These are phyloP conservation scores for Xylaria sp. DNA, from an alignment of 2,329 filamentous ascomycete genomes.

Conservation along the genomic window DNA sequence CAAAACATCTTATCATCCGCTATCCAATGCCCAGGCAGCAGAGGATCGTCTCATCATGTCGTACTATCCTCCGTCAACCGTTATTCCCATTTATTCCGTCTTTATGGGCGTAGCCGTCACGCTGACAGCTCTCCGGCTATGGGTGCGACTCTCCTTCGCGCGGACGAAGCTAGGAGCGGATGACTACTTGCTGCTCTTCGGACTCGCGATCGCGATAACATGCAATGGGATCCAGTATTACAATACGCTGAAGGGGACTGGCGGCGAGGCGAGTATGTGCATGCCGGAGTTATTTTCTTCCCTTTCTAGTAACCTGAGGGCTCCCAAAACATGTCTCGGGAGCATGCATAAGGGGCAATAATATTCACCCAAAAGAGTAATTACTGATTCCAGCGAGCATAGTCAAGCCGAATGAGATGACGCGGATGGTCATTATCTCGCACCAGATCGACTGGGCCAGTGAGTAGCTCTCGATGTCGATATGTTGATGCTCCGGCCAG, in stretches of 20 bases:
- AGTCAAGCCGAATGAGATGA: conserved; percentile 22
- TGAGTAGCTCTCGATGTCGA: neutral
- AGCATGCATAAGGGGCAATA: no score
- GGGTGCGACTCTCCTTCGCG: conserved; percentile 32
- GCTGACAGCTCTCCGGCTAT: conserved; percentile 32
- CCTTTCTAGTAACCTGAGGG: no score
- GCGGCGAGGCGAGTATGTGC: conserved; percentile 36
- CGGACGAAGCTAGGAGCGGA: conserved; percentile 26
- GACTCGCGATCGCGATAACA: conserved; percentile 26
- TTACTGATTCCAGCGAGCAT: no score
- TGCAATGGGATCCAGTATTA: conserved; percentile 37
- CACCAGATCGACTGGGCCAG: conserved; percentile 36
- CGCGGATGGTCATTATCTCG: conserved; percentile 27
- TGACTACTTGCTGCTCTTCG: conserved; percentile 30
- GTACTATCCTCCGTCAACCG: conserved; percentile 33
- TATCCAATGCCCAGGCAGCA: neutral
- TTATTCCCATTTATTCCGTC: conserved; percentile 36
- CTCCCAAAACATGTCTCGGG: no score
- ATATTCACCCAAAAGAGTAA: no score
- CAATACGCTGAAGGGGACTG: conserved; percentile 32
- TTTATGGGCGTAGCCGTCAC: conserved; percentile 33
- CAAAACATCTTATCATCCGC: neutral
- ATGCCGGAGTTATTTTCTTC: no score
- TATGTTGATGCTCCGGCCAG: no score
- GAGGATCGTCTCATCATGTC: conserved; percentile 18